Percentiles rank a stretch among this genome's conserved stretches.
Evolutionary conservation across 2,329 filamentous ascomycete genomes (phyloP).

Genomic region (Niveomyces coronatus): DNA sequence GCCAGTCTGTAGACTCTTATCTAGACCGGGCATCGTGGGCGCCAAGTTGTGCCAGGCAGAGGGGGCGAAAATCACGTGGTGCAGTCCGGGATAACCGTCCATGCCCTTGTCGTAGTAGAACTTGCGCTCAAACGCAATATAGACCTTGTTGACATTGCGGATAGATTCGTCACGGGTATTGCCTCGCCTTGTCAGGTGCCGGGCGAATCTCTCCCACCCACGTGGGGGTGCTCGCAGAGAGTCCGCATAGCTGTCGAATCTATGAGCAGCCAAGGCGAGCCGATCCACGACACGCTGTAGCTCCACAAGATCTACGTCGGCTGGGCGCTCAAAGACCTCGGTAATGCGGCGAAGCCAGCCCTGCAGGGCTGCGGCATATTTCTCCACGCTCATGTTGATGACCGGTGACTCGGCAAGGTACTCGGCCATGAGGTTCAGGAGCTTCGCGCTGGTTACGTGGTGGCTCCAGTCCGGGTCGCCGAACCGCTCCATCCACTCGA

Average conservation of each 20-base stretch:
- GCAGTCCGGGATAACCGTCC: conserved; percentile 2
- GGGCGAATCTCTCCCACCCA: background rate
- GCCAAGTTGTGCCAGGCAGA: conserved; percentile 1
- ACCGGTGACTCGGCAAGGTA: conserved; percentile 27
- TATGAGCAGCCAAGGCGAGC: conserved; percentile 17
- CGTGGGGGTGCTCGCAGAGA: background rate
- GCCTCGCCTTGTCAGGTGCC: background rate
- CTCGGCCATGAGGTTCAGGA: conserved; percentile 28
- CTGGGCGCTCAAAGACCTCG: conserved; percentile 16
- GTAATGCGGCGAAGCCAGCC: conserved; percentile 23
- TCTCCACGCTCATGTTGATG: conserved; percentile 30
- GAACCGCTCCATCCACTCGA: conserved; percentile 72
- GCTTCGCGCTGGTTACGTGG: conserved; percentile 46
- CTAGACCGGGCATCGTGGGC: conserved; percentile 1
- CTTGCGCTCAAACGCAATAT: conserved; percentile 3
- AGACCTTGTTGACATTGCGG: background rate
- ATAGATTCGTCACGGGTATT: background rate
- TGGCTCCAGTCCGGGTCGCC: conserved; percentile 58
- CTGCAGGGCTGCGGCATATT: conserved; percentile 29
- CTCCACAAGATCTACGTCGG: conserved; percentile 25
- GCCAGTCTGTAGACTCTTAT: background rate
- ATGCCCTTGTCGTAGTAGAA: conserved; percentile 7
- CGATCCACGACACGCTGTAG: conserved; percentile 28
- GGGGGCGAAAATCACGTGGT: conserved; percentile 2
- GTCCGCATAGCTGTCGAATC: background rate